phyloP scores from a whole-genome alignment of 2,329 filamentous ascomycete genomes.

The Epichloe gansuensis region DNA sequence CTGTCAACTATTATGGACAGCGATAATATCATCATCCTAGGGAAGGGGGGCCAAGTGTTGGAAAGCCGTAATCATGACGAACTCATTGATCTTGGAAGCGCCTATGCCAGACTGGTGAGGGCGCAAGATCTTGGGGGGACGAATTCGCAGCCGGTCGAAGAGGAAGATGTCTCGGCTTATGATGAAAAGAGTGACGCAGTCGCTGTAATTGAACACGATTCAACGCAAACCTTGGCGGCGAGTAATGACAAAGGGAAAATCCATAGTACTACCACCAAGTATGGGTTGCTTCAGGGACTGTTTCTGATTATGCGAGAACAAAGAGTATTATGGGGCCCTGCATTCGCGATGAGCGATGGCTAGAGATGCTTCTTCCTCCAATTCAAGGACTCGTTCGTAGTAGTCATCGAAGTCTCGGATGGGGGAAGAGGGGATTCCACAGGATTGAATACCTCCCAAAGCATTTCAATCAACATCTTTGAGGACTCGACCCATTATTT shows the following conservation, averaged over 20 bases:
- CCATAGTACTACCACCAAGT: not conserved
- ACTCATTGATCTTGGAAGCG: conserved; percentile 32
- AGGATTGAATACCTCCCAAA: no score
- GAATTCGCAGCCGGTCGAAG: not conserved
- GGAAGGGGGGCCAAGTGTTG: conserved; percentile 40
- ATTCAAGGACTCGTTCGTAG: no score
- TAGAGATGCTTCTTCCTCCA: no score
- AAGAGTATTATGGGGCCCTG: conserved; percentile 13
- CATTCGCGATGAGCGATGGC: not conserved
- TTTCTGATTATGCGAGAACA: conserved; percentile 20
- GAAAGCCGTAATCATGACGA: conserved; percentile 51
- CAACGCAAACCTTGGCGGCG: conserved; percentile 5
- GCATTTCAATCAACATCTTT: no score
- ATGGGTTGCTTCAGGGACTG: conserved; percentile 17
- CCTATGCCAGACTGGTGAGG: conserved; percentile 39
- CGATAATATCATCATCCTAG: conserved; percentile 53
- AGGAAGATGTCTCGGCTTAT: conserved; percentile 5
- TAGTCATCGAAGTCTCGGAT: no score
- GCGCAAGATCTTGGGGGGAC: conserved; percentile 25
- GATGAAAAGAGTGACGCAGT: conserved; percentile 6
- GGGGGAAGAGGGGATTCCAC: no score
- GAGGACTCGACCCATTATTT: no score
- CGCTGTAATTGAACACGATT: conserved; percentile 7
- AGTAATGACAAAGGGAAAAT: conserved; percentile 2
- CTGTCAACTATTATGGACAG: conserved; percentile 47